These are phyloP conservation scores for Suillus lakei DNA, from an alignment of 768 basidiomycete genomes.

Conservation along the genomic window DNA sequence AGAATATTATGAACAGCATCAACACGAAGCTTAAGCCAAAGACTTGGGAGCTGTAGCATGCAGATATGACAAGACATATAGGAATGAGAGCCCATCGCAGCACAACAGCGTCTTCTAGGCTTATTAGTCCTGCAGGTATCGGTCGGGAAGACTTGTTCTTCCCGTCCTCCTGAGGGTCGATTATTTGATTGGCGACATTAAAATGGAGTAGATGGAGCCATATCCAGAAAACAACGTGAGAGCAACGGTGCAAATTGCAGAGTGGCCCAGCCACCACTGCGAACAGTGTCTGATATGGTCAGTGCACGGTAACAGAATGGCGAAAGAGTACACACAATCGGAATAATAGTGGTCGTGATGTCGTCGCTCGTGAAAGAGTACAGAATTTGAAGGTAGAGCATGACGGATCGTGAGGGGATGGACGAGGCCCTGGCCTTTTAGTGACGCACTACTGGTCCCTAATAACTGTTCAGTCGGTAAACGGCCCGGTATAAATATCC, in stretches of 20 bases:
- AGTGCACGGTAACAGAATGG: not conserved
- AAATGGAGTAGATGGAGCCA: constrained; percentile 51
- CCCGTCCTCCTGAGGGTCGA: constrained; percentile 46
- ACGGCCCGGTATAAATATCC: not conserved
- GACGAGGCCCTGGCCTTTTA: not conserved
- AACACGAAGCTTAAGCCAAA: constrained; percentile 36
- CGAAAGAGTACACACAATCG: constrained; percentile 43
- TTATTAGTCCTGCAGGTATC: constrained; percentile 48
- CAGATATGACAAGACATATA: constrained; percentile 40
- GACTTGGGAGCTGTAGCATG: constrained; percentile 34
- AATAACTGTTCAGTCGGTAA: not conserved
- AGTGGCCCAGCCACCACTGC: constrained; percentile 39
- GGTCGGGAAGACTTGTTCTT: constrained; percentile 51
- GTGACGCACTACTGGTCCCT: not conserved
- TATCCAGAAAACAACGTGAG: constrained; percentile 44
- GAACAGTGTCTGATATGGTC: constrained; percentile 34
- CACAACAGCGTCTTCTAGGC: constrained; percentile 35
- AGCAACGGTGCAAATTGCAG: constrained; percentile 16
- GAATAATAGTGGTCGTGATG: constrained; percentile 50
- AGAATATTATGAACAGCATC: constrained; percentile 35
- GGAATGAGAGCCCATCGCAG: constrained; percentile 43
- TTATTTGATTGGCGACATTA: constrained; percentile 49
- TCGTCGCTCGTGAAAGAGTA: constrained; percentile 53
- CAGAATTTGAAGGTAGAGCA: constrained; percentile 29
- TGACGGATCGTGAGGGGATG: not conserved